Conservation (phyloP, 2,329 filamentous ascomycete genomes). For the Cercospora canescens region DNA sequence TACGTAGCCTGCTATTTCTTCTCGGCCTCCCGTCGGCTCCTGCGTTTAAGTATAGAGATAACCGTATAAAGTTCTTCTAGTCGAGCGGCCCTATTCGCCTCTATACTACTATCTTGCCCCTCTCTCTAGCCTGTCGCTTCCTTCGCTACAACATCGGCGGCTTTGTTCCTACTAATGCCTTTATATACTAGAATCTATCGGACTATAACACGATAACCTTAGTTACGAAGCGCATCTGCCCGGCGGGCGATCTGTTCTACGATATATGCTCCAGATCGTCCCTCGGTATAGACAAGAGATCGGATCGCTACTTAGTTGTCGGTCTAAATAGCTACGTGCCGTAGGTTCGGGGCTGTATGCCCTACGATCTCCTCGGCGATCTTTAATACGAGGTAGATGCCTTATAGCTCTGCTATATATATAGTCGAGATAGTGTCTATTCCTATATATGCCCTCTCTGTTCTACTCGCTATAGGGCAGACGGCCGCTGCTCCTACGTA, state of each 20-base stretch:
- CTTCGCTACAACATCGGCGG: not conserved
- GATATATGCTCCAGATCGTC: not conserved
- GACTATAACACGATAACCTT: not conserved
- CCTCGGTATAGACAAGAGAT: not conserved
- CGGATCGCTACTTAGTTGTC: conserved; percentile 1
- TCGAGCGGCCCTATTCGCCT: not conserved
- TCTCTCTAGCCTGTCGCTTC: conserved; percentile 1
- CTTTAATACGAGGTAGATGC: not conserved
- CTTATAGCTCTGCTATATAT: conserved; percentile 1
- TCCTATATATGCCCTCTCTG: not conserved
- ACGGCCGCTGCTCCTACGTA: conserved; percentile 2
- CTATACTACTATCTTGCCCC: not conserved
- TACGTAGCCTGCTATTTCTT: not conserved
- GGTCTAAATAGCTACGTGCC: not conserved
- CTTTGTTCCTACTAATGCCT: not conserved
- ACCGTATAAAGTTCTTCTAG: not conserved
- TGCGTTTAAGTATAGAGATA: not conserved
- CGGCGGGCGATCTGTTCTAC: not conserved
- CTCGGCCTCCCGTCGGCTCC: not conserved
- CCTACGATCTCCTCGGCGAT: not conserved
- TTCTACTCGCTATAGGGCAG: not conserved
- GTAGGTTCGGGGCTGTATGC: not conserved
- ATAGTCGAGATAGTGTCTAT: not conserved
- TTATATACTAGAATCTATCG: not conserved
- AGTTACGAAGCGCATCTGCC: not conserved